Percentiles rank a stretch among this genome's conserved stretches.
Evolutionary conservation across 768 basidiomycete genomes (phyloP).

Genomic region (Russula vinacea): DNA sequence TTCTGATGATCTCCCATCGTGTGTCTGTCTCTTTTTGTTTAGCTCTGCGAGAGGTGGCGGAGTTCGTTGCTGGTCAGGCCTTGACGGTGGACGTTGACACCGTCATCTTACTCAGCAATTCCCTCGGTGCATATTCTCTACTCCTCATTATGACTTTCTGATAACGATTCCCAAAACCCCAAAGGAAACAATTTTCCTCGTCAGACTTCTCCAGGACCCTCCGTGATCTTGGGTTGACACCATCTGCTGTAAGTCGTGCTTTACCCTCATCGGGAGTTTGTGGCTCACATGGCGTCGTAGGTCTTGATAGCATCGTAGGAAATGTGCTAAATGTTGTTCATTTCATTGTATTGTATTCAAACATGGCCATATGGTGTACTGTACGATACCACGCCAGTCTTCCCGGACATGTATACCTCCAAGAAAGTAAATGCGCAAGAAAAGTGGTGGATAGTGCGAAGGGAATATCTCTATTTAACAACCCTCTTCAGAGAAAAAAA

Average conservation of each 20-base stretch:
- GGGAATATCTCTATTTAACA: neutral
- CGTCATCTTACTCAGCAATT: conserved; percentile 78
- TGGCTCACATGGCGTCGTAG: neutral
- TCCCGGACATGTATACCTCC: neutral
- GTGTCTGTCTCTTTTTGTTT: conserved; percentile 1
- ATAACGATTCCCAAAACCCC: neutral
- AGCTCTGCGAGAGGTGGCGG: conserved; percentile 85
- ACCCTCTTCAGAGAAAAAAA: neutral
- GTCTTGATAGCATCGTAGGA: conserved; percentile 28
- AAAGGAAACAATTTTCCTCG: conserved; percentile 72
- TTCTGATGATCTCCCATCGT: conserved; percentile 1
- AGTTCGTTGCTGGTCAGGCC: conserved; percentile 77
- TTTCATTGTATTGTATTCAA: conserved; percentile 12
- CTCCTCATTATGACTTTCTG: neutral
- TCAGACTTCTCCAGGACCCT: conserved; percentile 78
- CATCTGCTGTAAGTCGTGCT: conserved; percentile 67
- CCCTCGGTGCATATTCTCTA: conserved; percentile 58
- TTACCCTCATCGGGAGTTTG: neutral
- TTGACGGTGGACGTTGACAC: conserved; percentile 70
- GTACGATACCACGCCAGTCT: conserved; percentile 12
- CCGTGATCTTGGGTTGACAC: conserved; percentile 82
- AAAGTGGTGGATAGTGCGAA: neutral
- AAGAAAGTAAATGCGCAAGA: conserved; percentile 8
- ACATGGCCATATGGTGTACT: conserved; percentile 4
- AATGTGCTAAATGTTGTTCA: neutral